phyloP scores from a whole-genome alignment of 2,329 filamentous ascomycete genomes.

The Ophiostoma populinum region DNA sequence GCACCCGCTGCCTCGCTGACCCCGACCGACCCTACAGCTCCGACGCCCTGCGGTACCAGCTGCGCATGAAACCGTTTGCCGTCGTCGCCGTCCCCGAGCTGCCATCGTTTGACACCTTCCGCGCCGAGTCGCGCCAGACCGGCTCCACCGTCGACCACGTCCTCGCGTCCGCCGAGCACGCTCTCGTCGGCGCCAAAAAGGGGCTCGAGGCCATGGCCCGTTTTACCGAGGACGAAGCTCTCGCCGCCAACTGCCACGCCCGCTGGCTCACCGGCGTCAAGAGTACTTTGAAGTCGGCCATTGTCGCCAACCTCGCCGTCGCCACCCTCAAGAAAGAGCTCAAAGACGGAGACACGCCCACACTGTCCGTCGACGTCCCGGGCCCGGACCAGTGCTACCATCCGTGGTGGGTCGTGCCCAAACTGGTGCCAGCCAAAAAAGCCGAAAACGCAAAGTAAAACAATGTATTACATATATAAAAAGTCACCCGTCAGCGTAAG shows the following conservation, averaged over 20 bases:
- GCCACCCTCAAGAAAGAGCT: slow-evolving; percentile 40
- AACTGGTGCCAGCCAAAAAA: slow-evolving; percentile 15
- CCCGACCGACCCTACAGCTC: slow-evolving; percentile 47
- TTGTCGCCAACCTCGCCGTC: slow-evolving; percentile 49
- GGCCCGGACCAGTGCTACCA: slow-evolving; percentile 37
- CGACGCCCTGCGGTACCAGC: slow-evolving; percentile 54
- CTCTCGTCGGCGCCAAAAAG: slow-evolving; percentile 31
- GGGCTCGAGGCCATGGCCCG: slow-evolving; percentile 39
- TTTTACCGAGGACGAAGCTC: slow-evolving; percentile 32
- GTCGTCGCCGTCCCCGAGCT: slow-evolving; percentile 49
- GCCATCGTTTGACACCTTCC: slow-evolving; percentile 46
- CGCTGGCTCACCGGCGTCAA: slow-evolving; percentile 45
- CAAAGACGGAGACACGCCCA: slow-evolving; percentile 14
- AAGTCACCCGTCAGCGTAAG: not conserved
- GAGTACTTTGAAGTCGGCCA: slow-evolving; percentile 49
- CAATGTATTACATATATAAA: not conserved
- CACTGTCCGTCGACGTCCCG: slow-evolving; percentile 34
- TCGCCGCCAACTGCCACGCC: slow-evolving; percentile 29
- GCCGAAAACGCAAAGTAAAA: too few relatives aligned
- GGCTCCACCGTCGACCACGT: slow-evolving; percentile 23
- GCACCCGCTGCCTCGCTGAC: slow-evolving; percentile 34
- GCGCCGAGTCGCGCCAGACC: slow-evolving; percentile 22
- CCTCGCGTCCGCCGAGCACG: slow-evolving; percentile 27
- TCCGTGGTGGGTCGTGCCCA: slow-evolving; percentile 48
- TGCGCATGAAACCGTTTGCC: slow-evolving; percentile 75